phyloP scores from a whole-genome alignment of 257 asterid genomes.

The Paraleonurus japonicus region DNA sequence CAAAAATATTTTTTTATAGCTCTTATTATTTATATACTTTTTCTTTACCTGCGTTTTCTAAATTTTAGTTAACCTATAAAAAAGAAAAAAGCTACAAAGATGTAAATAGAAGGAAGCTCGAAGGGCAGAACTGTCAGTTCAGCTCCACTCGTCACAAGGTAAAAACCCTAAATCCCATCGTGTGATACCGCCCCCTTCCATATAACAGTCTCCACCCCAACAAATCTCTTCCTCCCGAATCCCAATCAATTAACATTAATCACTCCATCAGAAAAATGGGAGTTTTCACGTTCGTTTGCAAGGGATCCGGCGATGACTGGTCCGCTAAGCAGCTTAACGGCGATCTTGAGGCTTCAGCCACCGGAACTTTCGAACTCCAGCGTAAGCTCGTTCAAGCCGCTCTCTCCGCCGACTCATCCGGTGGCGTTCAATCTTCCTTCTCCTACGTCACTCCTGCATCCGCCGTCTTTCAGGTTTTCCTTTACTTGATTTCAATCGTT shows the following conservation, averaged over 20 bases:
- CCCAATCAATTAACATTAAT: neutral
- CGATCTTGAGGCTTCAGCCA: constrained; percentile 52
- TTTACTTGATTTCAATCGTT: neutral
- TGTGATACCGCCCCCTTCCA: neutral
- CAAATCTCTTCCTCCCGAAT: neutral
- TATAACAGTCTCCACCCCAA: neutral
- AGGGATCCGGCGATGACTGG: constrained; percentile 50
- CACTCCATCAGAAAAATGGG: constrained; percentile 36
- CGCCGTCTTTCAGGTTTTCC: constrained; percentile 78
- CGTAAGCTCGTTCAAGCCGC: constrained; percentile 84
- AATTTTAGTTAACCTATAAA: no score
- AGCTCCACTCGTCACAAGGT: neutral
- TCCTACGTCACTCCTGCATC: constrained; percentile 65
- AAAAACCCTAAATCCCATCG: constrained; percentile 31
- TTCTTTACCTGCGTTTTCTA: no score
- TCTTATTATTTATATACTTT: no score
- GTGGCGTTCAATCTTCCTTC: constrained; percentile 80
- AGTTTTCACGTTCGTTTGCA: constrained; percentile 55
- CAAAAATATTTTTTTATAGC: no score
- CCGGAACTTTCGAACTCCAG: constrained; percentile 53
- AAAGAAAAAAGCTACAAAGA: no score
- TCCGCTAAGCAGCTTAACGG: constrained; percentile 62
- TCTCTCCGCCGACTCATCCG: constrained; percentile 60
- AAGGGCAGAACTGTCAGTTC: constrained; percentile 26
- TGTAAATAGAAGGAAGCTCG: neutral